Evolutionary conservation across 2,329 filamentous ascomycete species (phyloP).

Genomic region (Ceratocystiopsis brevicomis): DNA sequence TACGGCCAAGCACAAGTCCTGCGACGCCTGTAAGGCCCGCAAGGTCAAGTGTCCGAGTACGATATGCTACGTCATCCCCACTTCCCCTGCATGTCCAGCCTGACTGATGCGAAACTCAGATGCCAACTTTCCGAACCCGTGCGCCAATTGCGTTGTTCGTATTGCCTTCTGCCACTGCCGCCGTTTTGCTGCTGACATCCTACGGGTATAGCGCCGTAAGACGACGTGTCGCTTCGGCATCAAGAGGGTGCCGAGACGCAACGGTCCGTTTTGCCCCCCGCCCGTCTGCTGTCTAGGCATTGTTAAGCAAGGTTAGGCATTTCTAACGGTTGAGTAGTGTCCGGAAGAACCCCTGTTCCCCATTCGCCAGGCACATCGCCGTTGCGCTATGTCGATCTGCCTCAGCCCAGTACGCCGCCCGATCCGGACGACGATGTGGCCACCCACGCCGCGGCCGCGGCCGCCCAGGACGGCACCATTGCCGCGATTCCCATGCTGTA

Average conservation of each 20-base stretch:
- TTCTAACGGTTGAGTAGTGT: too few relatives aligned
- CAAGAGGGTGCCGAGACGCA: conserved; percentile 5
- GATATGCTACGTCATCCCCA: not conserved
- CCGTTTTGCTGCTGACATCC: conserved; percentile 1
- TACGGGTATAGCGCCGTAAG: conserved; percentile 2
- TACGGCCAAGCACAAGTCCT: conserved; percentile 14
- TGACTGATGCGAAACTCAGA: conserved; percentile 2
- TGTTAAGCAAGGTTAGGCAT: too few relatives aligned
- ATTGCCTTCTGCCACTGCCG: not conserved
- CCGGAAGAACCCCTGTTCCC: not conserved
- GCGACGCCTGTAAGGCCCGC: conserved; percentile 21
- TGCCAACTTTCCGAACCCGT: conserved; percentile 4
- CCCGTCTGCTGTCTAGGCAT: too few relatives aligned
- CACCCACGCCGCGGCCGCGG: not conserved
- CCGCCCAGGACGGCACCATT: not conserved
- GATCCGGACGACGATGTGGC: not conserved
- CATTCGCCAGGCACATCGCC: conserved; percentile 2
- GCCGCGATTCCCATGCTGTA: conserved; percentile 11
- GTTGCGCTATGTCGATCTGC: conserved; percentile 1
- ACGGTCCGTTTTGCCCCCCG: conserved; percentile 1
- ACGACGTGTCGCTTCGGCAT: conserved; percentile 6
- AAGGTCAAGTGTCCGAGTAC: conserved; percentile 22
- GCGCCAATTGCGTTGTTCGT: conserved; percentile 6
- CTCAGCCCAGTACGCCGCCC: conserved; percentile 1
- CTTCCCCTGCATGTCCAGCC: not conserved